A percentile compares a stretch with the other conserved stretches of the same genome.
Evolutionary conservation across 163 green algal genomes (phyloP).

Genomic region (Chloromonas sp.): DNA sequence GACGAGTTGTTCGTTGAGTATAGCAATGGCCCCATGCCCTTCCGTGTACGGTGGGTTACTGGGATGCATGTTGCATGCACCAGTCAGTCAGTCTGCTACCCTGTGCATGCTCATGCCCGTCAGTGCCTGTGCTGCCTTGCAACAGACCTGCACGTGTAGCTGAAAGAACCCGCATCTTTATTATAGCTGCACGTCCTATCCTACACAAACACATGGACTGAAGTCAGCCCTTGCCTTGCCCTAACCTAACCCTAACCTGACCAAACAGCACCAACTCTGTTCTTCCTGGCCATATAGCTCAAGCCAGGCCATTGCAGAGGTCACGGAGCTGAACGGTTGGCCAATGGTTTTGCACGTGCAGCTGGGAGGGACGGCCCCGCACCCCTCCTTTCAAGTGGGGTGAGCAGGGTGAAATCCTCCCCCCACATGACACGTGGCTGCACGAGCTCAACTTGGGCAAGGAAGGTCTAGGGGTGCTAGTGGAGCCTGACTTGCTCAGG

Average conservation of each 20-base stretch:
- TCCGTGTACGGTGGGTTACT: slow-evolving; percentile 34
- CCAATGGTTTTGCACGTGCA: slow-evolving; percentile 17
- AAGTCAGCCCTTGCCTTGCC: too few species aligned
- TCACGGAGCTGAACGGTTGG: too few species aligned
- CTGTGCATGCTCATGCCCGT: neutral
- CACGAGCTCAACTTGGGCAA: slow-evolving; percentile 51
- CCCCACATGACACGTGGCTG: slow-evolving; percentile 58
- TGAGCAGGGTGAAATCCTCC: slow-evolving; percentile 40
- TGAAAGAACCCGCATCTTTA: too few species aligned
- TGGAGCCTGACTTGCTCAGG: slow-evolving; percentile 38
- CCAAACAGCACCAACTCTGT: too few species aligned
- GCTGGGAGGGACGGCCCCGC: slow-evolving; percentile 66
- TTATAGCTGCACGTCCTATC: too few species aligned
- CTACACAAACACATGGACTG: too few species aligned
- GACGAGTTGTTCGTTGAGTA: slow-evolving; percentile 65
- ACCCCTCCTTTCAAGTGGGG: slow-evolving; percentile 59
- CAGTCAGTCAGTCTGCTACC: neutral
- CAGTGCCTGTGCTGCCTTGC: too few species aligned
- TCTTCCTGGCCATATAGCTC: too few species aligned
- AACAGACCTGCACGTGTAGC: too few species aligned
- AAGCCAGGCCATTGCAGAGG: too few species aligned
- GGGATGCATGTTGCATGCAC: neutral
- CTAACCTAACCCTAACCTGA: too few species aligned
- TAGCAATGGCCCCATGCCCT: slow-evolving; percentile 52
- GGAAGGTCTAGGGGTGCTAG: slow-evolving; percentile 49